A percentile compares a stretch with the other conserved stretches of the same genome.
Conservation (phyloP, 805 yeast species). For the Candida ficus region DNA sequence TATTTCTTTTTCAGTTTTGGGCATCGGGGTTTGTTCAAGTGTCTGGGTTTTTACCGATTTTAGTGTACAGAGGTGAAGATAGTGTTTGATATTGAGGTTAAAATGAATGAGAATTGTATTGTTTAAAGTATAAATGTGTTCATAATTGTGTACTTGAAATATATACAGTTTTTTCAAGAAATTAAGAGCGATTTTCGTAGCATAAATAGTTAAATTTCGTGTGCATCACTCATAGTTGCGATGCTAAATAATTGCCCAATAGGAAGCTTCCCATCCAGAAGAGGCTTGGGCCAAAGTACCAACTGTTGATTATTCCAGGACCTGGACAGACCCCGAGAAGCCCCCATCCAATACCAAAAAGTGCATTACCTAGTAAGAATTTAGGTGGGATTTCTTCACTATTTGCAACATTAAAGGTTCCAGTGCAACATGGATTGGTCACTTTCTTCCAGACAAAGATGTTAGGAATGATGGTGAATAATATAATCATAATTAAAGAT, state of each 20-base stretch:
- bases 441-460: constrained; percentile 30
- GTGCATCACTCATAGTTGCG: too few relatives aligned
- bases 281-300: constrained; percentile 6
- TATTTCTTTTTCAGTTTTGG: not conserved
- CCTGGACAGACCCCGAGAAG: constrained; percentile 49
- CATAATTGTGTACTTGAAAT: too few relatives aligned
- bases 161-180: too few relatives aligned
- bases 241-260: not conserved
- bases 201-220: too few relatives aligned
- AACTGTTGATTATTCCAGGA: constrained; percentile 35
- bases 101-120: too few relatives aligned
- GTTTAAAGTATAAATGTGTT: too few relatives aligned
- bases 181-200: too few relatives aligned
- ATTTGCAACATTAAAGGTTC: constrained; percentile 23
- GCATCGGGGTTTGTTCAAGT: too few relatives aligned
- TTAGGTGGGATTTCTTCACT: constrained; percentile 22
- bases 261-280: constrained; percentile 1
- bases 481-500: constrained; percentile 37
- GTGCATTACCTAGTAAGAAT: constrained; percentile 36
- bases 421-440: constrained; percentile 19
- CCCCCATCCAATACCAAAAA: constrained; percentile 54
- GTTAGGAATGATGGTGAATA: constrained; percentile 42
- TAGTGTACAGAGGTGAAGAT: too few relatives aligned
- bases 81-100: too few relatives aligned
- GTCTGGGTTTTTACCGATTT: too few relatives aligned